Base-by-base conservation (phyloP, 768 basidiomycete species). In the Calocybe indica region DNA sequence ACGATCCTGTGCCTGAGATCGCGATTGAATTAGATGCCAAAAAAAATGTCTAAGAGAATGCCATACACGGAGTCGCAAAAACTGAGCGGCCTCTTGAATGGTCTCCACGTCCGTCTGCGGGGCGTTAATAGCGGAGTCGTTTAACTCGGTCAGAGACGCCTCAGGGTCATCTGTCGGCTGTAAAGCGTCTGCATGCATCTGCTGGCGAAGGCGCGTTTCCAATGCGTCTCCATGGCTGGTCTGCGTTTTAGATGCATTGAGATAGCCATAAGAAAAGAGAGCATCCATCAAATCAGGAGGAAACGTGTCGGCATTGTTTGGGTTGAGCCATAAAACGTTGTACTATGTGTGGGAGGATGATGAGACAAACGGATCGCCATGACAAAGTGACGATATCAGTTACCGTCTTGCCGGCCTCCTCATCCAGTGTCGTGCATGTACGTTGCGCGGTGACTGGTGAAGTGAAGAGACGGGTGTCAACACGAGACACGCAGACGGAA, bases 321-420 rank as follows among this genome's bases (percentile, higher is more conserved):
- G 82, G 58, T 91, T 79, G 45, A 93, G 71, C 81, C 85, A 89
- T 28, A 90, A 69, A 31, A 86, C 78, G 57, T 92, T 90, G 64
- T 91, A 90, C 91, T 93, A 56, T 38, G 53, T 15, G 57, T 50
- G 42, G n/a, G 50, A 43, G 28, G 49, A 46, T 28, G 38, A 32
- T 29, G 12, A 14, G 31, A 29, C 32, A 47, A n/a, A 22, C 22
- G 22, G 22, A 22, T 22, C 22, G 22, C 22, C 22, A 22, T 22
- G 22, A 22, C 22, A 4, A 22, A 22, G 22, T 22, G 22, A 22
- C 22, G 22, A 43, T 51, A 56, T 44, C 33, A 66, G 83, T 54
- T 49, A 85, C 86, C 67, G 76, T 63, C 55, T 80, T 80, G 38
- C 81, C 86, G 8, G 75, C 73, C 58, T 79, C 76, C 61, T 89